Base-by-base conservation (phyloP, 352 stramenopile species). In the Pythium biforme region DNA sequence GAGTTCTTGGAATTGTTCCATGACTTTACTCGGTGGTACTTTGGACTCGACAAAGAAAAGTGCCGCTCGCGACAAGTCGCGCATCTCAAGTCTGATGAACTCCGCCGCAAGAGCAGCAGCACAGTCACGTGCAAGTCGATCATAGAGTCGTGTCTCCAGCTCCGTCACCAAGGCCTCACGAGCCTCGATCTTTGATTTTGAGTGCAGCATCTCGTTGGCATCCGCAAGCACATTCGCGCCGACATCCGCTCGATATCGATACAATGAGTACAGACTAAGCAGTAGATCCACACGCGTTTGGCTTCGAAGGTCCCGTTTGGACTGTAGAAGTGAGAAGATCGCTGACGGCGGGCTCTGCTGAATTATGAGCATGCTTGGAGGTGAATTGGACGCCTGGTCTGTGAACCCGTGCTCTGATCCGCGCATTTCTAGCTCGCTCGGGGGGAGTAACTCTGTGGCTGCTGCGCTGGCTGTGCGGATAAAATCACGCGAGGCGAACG, bases 241-340 rank as follows among this genome's bases (percentile, higher is more conserved):
- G 1, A 94, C 83, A 53, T 95, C 83, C 23, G 86, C 86, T n/a
- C 86, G 82, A 62, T 92, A 95, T 4, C 86, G 77, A 64, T 95
- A 95, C 47, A 93, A 66, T 15, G 86, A 93, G 56, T 92, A 95
- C 19, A 93, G 64, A 56, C 83, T 95, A 27, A 95, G 56, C 4
- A 93, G 50, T 39, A 95, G 64, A 59, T 95, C 86, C 27, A 95
- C 75, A 54, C 88, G 81, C 31, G 77, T 80, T 33, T 77, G 64
- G 40, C 59, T 31, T 25, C 39, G 45, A 10, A 71, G 27, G 14
- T 34, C 33, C 12, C 29, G 25, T 19, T 33, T 47, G 7, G 57
- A 50, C 20, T 66, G 74, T 12, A 89, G 59, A 43, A 82, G 79
- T 6, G 81, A 80, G 34, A 89, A 90, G 19, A 95, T 77, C 6